Percentiles rank a stretch among this genome's conserved stretches.
These are phyloP conservation scores for Carex sylvatica DNA, from an alignment of 202 grass and related monocot species.

Conservation along the genomic window DNA sequence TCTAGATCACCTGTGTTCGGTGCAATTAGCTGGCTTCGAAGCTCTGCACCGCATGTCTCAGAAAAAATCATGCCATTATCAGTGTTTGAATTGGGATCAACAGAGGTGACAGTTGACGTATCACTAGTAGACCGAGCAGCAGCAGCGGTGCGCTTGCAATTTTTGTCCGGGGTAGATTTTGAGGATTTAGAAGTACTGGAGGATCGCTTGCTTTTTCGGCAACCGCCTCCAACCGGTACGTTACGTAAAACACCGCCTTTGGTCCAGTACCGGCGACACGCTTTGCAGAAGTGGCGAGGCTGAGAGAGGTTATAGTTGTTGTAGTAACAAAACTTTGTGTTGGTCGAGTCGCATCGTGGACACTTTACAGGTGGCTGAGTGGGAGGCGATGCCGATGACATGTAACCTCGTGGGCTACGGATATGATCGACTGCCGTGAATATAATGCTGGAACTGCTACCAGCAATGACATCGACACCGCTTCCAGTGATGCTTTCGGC, in stretches of 20 bases:
- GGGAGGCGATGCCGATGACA: conserved; percentile 23
- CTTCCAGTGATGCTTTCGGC: background rate
- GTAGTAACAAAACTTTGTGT: conserved; percentile 39
- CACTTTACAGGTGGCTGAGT: conserved; percentile 52
- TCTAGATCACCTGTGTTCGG: background rate
- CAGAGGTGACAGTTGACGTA: conserved; percentile 18
- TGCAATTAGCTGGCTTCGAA: background rate
- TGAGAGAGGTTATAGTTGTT: conserved; percentile 35
- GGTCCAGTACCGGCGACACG: conserved; percentile 84
- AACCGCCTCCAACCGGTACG: conserved; percentile 64
- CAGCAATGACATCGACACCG: background rate
- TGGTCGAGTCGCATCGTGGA: conserved; percentile 70
- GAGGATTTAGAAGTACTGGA: conserved; percentile 15
- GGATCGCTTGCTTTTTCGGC: conserved; percentile 58
- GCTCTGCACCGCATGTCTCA: conserved; percentile 1
- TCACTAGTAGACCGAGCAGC: conserved; percentile 6
- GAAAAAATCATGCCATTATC: background rate
- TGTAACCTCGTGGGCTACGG: background rate
- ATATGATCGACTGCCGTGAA: conserved; percentile 5
- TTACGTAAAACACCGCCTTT: conserved; percentile 75
- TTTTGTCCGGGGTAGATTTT: background rate
- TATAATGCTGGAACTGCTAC: background rate
- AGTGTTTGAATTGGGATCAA: conserved; percentile 3
- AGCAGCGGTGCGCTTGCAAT: background rate
- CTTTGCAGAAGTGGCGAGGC: conserved; percentile 46